phyloP scores from a whole-genome alignment of 2,329 filamentous ascomycete species.

The Pleurostoma richardsiae region DNA sequence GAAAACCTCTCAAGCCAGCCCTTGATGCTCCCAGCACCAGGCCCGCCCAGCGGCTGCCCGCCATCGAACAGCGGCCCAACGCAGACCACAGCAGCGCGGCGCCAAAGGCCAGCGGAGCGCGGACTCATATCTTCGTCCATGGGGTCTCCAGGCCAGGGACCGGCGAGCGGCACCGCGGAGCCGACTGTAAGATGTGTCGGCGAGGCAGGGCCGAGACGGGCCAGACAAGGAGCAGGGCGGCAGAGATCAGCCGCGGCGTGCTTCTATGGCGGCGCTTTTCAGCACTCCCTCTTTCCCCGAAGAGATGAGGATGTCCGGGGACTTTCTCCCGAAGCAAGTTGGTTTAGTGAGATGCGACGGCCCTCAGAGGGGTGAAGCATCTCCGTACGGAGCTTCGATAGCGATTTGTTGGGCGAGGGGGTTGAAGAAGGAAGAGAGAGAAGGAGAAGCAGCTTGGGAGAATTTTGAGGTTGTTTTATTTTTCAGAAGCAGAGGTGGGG shows the following conservation, averaged over 20 bases:
- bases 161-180: constrained; percentile 7
- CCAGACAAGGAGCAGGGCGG: constrained; percentile 44
- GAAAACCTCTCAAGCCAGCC: constrained; percentile 63
- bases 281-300: constrained; percentile 51
- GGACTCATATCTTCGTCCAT: constrained; percentile 92
- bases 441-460: constrained; percentile 15
- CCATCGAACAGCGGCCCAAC: constrained; percentile 27
- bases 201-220: constrained; percentile 21
- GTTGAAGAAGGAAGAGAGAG: constrained; percentile 42
- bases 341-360: constrained; percentile 26
- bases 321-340: constrained; percentile 98
- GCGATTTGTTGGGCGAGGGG: constrained; percentile 99
- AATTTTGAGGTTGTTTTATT: background rate
- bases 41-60: constrained; percentile 32
- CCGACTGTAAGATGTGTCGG: constrained; percentile 21
- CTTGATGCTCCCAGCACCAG: constrained; percentile 35
- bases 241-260: constrained; percentile 80
- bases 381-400: constrained; percentile 97
- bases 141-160: constrained; percentile 36
- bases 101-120: constrained; percentile 31
- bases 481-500: constrained; percentile 2
- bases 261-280: constrained; percentile 99
- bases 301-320: constrained; percentile 73
- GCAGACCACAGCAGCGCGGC: constrained; percentile 18
- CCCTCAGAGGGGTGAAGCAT: constrained; percentile 30